A percentile compares a stretch with the other conserved stretches of the same genome.
Evolutionary conservation across 2,329 filamentous ascomycete species (phyloP).

Genomic region (Boeremia lycopersici): DNA sequence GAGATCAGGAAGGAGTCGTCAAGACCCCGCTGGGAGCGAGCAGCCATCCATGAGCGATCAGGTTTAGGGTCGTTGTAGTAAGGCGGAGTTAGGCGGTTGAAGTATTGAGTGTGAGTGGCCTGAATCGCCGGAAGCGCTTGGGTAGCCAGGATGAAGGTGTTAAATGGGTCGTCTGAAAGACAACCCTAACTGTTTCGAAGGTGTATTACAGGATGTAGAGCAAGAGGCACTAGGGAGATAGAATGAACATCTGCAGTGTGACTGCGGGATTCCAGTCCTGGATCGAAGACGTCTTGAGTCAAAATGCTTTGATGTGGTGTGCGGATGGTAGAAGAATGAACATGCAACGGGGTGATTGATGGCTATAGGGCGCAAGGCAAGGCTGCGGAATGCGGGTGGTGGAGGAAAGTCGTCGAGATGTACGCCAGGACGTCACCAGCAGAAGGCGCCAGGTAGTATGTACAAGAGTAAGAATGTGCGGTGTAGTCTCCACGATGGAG

Average conservation of each 20-base stretch:
- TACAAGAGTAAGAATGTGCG: constrained; percentile 42
- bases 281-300: constrained; percentile 1
- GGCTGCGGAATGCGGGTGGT: constrained; percentile 14
- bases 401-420: constrained; percentile 18
- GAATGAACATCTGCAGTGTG: background rate
- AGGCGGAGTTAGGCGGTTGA: constrained; percentile 40
- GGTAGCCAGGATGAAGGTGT: constrained; percentile 46
- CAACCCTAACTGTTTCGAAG: constrained; percentile 6
- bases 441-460: constrained; percentile 31
- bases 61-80: constrained; percentile 39
- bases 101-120: constrained; percentile 42
- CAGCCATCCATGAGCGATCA: constrained; percentile 45
- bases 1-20: constrained; percentile 42
- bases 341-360: background rate
- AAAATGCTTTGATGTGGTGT: background rate
- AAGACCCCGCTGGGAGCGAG: constrained; percentile 38
- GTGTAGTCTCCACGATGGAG: constrained; percentile 32
- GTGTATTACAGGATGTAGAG: background rate
- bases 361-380: constrained; percentile 17
- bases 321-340: background rate
- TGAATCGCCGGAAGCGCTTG: constrained; percentile 46
- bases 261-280: constrained; percentile 2
- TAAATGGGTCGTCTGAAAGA: constrained; percentile 14
- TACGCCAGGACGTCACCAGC: constrained; percentile 27
- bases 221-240: background rate